A percentile compares a stretch with the other conserved stretches of the same genome.
Evolutionary conservation across 139 green algal genomes (phyloP).

Genomic region (Chlorella sp.): DNA sequence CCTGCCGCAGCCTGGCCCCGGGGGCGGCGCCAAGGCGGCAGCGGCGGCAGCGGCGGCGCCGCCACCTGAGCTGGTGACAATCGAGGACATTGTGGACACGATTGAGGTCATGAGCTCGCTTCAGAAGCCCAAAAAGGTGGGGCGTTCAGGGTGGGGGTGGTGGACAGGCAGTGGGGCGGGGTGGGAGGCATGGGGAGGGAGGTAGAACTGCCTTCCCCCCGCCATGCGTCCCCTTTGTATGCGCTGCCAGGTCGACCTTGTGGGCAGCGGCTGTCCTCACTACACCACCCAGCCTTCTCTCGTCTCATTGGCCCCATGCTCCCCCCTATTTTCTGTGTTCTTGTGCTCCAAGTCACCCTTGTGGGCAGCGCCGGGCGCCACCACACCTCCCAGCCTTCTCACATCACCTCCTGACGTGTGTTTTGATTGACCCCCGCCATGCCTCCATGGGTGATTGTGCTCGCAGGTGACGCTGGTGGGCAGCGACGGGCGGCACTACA

Average conservation of each 20-base stretch:
- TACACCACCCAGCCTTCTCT: no score
- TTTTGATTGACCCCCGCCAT: no score
- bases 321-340: not conserved
- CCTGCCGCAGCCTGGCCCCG: conserved; percentile 37
- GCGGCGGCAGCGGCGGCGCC: not conserved
- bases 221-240: no score
- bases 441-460: not conserved
- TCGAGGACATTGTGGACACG: conserved; percentile 84
- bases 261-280: no score
- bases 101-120: conserved; percentile 84
- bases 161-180: no score
- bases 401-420: no score
- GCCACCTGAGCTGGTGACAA: conserved; percentile 56
- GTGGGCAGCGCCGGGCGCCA: conserved; percentile 77
- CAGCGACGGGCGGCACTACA: conserved; percentile 85
- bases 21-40: not conserved
- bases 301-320: no score
- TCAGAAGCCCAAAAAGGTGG: conserved; percentile 93
- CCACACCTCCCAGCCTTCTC: conserved; percentile 94
- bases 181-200: no score
- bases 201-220: no score
- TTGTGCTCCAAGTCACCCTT: conserved; percentile 46
- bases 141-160: no score
- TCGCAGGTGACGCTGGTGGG: conserved; percentile 72
- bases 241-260: no score